These are phyloP conservation scores for Ganoderma boninense DNA, from an alignment of 1,284 basidiomycete species.

Conservation along the genomic window DNA sequence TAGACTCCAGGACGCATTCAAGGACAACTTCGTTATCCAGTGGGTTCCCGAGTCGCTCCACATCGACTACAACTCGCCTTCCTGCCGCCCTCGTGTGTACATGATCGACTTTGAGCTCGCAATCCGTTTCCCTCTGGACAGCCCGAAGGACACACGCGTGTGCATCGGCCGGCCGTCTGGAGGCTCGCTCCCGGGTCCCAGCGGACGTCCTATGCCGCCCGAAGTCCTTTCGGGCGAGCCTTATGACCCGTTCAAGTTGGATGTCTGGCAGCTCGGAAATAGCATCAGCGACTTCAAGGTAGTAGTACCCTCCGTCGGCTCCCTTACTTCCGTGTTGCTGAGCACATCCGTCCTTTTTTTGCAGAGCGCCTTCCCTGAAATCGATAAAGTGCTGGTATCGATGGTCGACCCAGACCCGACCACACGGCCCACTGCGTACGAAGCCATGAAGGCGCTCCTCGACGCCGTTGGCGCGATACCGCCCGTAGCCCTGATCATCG, in stretches of 20 bases:
- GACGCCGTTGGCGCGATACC: conserved; percentile 1
- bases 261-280: conserved; percentile 18
- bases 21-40: conserved; percentile 28
- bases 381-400: conserved; percentile 5
- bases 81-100: conserved; percentile 22
- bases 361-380: conserved; percentile 10
- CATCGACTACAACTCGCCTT: neutral
- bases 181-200: neutral
- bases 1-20: conserved; percentile 21
- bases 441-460: neutral
- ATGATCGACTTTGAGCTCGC: conserved; percentile 27
- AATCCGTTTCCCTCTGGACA: conserved; percentile 16
- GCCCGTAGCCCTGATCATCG: neutral
- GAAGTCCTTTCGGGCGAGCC: conserved; percentile 30
- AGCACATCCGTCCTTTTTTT: neutral
- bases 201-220: conserved; percentile 28
- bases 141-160: conserved; percentile 22
- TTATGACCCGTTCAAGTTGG: conserved; percentile 26
- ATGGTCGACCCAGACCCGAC: neutral
- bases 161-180: conserved; percentile 7
- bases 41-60: conserved; percentile 21
- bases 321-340: neutral
- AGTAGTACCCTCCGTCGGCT: neutral
- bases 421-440: neutral
- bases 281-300: conserved; percentile 17